Evolutionary conservation across 768 basidiomycete genomes (phyloP), one percentile per base, ranked within the genome.

Genomic region (Naganishia vaughanmartiniae): DNA sequence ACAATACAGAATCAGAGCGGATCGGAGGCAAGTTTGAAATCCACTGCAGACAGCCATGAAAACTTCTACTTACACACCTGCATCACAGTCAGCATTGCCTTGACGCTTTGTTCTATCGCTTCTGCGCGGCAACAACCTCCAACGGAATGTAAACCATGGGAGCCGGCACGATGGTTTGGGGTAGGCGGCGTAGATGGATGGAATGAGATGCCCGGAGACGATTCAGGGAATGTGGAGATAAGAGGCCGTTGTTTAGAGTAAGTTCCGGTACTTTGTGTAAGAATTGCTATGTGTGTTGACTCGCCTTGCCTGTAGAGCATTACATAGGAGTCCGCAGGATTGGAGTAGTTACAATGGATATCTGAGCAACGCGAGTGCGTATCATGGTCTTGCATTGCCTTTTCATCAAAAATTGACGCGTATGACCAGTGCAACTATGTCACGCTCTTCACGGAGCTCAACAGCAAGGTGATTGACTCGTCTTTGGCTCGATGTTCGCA

Each of bases 291-390:
- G 1, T 28, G 9, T 15, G 42, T 21, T 70, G 58, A 70, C n/a
- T 1, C 11, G 17, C 3, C n/a, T 26, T 39, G 42, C 2, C 1
- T 24, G 6, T 39, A 78, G 79, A 15, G 76, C 79, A 33, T 46
- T 80, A 15, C 76, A 80, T 67, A 69, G 79, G 24, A 78, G 77
- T 58, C 76, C 78, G 2, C 80, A 81, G 57, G 78, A 79, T 69
- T 81, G 80, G 80, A 77, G 71, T 30, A 77, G 73, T 15, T 81
- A 81, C 46, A 78, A 78, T 51, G 73, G 71, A 2, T 81, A 74
- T 67, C 42, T 79, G 36, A 72, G 76, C 51, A 77, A 79, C 63
- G 74, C 80, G 0, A 76, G 80, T 79, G 54, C 73, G 76, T 72
- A 14, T 28, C 5, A 4, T 0, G 15, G 4, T 31, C 5, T n/a